These are phyloP conservation scores for Kazachstania bromeliacearum DNA, from an alignment of 805 yeast genomes.

Conservation along the genomic window DNA sequence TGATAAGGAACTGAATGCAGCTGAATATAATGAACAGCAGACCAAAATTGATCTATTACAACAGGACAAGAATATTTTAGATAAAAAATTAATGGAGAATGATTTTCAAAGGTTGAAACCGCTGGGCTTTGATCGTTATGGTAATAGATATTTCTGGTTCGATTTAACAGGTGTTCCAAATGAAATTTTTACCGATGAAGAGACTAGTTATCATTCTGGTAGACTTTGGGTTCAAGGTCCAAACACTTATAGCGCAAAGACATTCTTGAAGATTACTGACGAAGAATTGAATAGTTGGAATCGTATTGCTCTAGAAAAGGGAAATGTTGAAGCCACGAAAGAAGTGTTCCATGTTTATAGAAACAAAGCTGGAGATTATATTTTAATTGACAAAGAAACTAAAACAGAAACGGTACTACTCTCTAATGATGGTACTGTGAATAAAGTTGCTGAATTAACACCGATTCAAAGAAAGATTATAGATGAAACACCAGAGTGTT, in stretches of 20 bases:
- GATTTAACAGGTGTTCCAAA: constrained; percentile 75
- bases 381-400: constrained; percentile 10
- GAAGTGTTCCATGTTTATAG: constrained; percentile 17
- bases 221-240: constrained; percentile 92
- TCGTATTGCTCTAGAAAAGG: constrained; percentile 11
- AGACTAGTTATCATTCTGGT: constrained; percentile 67
- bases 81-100: constrained; percentile 51
- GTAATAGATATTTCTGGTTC: constrained; percentile 92
- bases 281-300: constrained; percentile 26
- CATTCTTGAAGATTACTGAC: constrained; percentile 26
- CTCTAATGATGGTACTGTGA: constrained; percentile 14
- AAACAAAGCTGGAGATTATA: constrained; percentile 14
- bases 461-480: constrained; percentile 48
- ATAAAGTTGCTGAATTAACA: constrained; percentile 12
- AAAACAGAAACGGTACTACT: constrained; percentile 14
- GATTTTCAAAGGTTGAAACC: constrained; percentile 70
- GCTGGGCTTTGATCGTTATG: constrained; percentile 75
- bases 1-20: constrained; percentile 9
- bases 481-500: constrained; percentile 55
- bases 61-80: constrained; percentile 43
- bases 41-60: constrained; percentile 34
- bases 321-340: constrained; percentile 19
- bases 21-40: constrained; percentile 18
- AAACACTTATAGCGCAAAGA: constrained; percentile 36
- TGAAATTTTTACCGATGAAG: constrained; percentile 33